Evolutionary conservation across 208 protist species (phyloP), one percentile per base, ranked within the genome.

Genomic region (Leishmania martiniquensis): DNA sequence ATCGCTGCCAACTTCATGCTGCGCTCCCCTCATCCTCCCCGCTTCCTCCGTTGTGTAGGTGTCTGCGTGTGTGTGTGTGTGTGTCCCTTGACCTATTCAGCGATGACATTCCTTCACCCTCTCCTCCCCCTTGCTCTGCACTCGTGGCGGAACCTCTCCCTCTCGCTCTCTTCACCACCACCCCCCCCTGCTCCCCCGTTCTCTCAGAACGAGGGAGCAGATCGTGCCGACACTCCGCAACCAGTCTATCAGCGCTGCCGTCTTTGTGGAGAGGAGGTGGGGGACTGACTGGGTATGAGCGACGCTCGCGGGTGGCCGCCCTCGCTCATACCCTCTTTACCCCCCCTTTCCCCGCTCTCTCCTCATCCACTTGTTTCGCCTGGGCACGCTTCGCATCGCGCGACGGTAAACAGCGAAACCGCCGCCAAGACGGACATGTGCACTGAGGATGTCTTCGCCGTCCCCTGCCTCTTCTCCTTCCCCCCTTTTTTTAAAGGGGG

Each of bases 11-110:
- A 29, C 22, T 49, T 72, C 32, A 75, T 55, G 12, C 39, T 32
- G 60, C 57, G 45, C 10, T 12, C 54, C 29, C 55, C 59, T 76
- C 72, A 69, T 69, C 55, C 47, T 83, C 65, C 77, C 44, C 72
- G 17, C 67, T 67, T 32, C n/a, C 47, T 72, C 45, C n/a, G 13
- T n/a, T 72, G 62, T 7, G 13, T 42, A 20, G n/a, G 22, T 72
- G 34, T 42, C 13, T 10, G 39, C 55, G 37, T 72, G 22, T 72
- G 6, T 71, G 63, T 17, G 63, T 52, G 34, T 71, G 9, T 49
- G 65, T 51, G 32, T 49, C 25, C 52, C 32, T 22, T 39, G 2
- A 25, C 52, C 6, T 29, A 0, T n/a, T 17, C 34, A 22, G 22
- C 57, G 44, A 44, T 52, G 39, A 10, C 47, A 4, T 25, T 52